Evolutionary conservation across 495 filamentous ascomycete species (phyloP), one percentile per base, ranked within the genome.

Genomic region (Penicillium manginii): DNA sequence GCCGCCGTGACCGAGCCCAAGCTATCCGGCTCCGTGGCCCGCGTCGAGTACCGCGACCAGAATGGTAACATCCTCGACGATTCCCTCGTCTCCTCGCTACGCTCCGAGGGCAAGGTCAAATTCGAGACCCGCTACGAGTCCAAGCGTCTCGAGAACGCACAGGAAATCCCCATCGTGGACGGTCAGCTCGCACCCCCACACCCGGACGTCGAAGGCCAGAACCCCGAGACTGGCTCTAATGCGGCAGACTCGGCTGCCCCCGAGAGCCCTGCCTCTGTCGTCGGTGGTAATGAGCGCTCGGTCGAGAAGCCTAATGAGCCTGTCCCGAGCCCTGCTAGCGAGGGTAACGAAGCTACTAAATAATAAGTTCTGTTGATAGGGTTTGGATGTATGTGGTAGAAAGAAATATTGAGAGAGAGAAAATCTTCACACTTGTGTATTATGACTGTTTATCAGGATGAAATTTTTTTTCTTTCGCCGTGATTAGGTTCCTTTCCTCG

Each of bases 91-190:
- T 84, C 88, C 63, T 87, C 85, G 1, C 84, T 98, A 23, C 82
- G 89, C 65, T 70, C 74, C 40, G 78, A 82, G 57, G 94, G 93
- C 64, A 93, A 96, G 75, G 92, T 98, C 23, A 89, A 89, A 58
- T 97, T 98, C 75, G 87, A 93, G 72, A 98, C 94, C 8, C 86
- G 88, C 53, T 97, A 97, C 67, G 93, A 97, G 78, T 96, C 93
- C 10, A 83, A 89, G 54, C 86, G 90, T 45, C 58, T 77, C 51
- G 59, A 64, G 21, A 63, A 78, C 48, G 75, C 67, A 6, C 75
- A 76, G 23, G 61, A 74, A n/a, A 67, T 78, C 21, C 71, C 73
- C 14, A 72, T 98, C 52, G 81, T 98, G 43, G 91, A 98, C 69
- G 80, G 79, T 33, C 71, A 77, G 55, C 72, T 90, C 42, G 90